Evolutionary conservation across 805 yeast genomes (phyloP).

Genomic region (Lipomyces yamadae): DNA sequence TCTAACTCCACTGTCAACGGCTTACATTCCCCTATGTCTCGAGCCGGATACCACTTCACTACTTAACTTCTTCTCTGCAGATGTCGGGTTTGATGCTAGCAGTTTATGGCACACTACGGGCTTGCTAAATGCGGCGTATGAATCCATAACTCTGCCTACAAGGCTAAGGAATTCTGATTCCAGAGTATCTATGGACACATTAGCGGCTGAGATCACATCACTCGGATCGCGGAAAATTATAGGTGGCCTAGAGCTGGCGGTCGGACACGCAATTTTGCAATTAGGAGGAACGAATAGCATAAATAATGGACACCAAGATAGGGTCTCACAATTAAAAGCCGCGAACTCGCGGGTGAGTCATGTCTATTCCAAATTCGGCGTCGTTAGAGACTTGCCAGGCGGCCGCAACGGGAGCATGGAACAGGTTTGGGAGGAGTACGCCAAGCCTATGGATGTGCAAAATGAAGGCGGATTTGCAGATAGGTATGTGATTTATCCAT

Average conservation of each 20-base stretch:
- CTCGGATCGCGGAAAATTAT: conserved; percentile 17
- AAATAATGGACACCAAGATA: conserved; percentile 7
- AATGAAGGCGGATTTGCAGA: not conserved
- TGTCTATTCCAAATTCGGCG: conserved; percentile 8
- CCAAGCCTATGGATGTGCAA: not conserved
- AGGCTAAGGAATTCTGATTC: conserved; percentile 5
- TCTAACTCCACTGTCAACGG: conserved; percentile 26
- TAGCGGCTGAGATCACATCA: conserved; percentile 16
- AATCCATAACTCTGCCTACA: conserved; percentile 36
- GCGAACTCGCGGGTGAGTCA: not conserved
- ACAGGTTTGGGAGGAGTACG: conserved; percentile 7
- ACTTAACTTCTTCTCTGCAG: not conserved
- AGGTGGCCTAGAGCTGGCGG: conserved; percentile 18
- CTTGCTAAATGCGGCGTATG: conserved; percentile 31
- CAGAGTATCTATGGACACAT: conserved; percentile 12
- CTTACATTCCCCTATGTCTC: conserved; percentile 35
- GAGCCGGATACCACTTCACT: conserved; percentile 5
- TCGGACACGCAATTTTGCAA: conserved; percentile 8
- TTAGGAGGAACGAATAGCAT: conserved; percentile 12
- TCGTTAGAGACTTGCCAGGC: conserved; percentile 8
- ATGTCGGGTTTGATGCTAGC: conserved; percentile 12
- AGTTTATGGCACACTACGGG: conserved; percentile 37
- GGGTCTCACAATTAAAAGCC: conserved; percentile 8
- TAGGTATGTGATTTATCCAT: not conserved
- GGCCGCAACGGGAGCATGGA: not conserved